Evolutionary conservation across 352 stramenopile species (phyloP).

Genomic region (Globisporangium heterothallicum): DNA sequence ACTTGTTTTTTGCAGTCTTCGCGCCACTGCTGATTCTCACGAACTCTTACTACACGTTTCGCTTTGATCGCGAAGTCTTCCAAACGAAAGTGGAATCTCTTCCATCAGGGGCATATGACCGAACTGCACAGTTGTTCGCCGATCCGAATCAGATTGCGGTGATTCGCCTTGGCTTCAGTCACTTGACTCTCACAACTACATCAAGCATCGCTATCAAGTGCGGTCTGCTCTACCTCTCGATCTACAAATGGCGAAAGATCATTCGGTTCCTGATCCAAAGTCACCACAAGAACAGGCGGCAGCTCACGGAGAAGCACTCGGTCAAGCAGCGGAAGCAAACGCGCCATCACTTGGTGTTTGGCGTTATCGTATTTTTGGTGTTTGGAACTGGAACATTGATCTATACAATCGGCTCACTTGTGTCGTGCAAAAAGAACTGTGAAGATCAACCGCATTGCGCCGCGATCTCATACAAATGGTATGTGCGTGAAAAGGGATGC

Average conservation of each 20-base stretch:
- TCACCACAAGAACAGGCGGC: conserved; percentile 6
- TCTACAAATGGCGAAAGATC: conserved; percentile 22
- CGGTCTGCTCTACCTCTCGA: conserved; percentile 15
- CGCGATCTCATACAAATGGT: conserved; percentile 17
- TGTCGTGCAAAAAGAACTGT: conserved; percentile 10
- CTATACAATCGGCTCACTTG: conserved; percentile 12
- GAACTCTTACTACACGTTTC: conserved; percentile 36
- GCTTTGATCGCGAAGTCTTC: conserved; percentile 35
- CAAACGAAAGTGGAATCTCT: conserved; percentile 26
- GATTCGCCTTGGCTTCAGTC: conserved; percentile 40
- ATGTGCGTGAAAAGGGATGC: not conserved
- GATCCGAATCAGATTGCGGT: conserved; percentile 34
- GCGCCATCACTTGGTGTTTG: conserved; percentile 11
- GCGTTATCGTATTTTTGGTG: conserved; percentile 9
- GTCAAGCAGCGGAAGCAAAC: conserved; percentile 11
- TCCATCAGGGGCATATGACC: conserved; percentile 24
- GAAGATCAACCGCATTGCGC: conserved; percentile 4
- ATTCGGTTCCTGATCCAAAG: conserved; percentile 13
- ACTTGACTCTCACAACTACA: conserved; percentile 31
- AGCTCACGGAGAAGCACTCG: conserved; percentile 8
- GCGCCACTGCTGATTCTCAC: conserved; percentile 34
- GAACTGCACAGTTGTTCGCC: conserved; percentile 34
- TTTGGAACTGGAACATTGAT: conserved; percentile 8
- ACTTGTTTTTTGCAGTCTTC: conserved; percentile 62
- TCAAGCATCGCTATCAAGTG: conserved; percentile 15